These are phyloP conservation scores for Camellia lanceoleosa DNA, from an alignment of 148 eudicot species.

Conservation along the genomic window DNA sequence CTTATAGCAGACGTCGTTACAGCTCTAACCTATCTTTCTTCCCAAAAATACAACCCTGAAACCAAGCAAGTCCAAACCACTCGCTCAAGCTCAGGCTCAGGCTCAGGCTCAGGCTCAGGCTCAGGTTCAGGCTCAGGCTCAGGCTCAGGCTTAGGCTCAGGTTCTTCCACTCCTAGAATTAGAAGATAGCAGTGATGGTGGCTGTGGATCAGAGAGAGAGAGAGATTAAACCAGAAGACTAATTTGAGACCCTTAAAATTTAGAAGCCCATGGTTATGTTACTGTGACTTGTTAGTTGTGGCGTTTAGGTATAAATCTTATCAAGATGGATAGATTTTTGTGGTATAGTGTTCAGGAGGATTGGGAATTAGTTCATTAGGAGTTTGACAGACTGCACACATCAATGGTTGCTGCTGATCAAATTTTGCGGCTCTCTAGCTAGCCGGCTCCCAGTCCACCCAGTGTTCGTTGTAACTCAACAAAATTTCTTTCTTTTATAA, in stretches of 20 bases:
- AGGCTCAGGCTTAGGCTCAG: conserved; percentile 47
- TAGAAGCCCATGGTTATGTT: background rate
- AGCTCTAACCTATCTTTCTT: conserved; percentile 53
- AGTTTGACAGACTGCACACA: background rate
- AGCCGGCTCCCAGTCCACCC: background rate
- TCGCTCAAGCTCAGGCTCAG: conserved; percentile 32
- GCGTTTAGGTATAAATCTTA: too few relatives aligned
- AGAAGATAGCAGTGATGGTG: conserved; percentile 20
- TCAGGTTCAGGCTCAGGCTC: conserved; percentile 47
- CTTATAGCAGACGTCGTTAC: conserved; percentile 59
- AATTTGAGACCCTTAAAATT: background rate
- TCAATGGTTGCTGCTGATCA: background rate
- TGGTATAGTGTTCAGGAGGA: background rate
- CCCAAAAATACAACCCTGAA: conserved; percentile 44
- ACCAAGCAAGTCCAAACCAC: conserved; percentile 30
- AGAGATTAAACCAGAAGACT: background rate
- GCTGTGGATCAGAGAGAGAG: background rate
- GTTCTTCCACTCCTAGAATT: conserved; percentile 50
- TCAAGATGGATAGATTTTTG: background rate
- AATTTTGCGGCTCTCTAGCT: background rate
- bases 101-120: conserved; percentile 48
- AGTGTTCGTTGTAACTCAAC: background rate
- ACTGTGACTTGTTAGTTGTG: background rate
- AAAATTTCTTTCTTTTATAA: background rate
- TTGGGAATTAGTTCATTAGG: background rate